A percentile compares a stretch with the other conserved stretches of the same genome.
Conservation (phyloP, 306 rosid species). For the Malus fusca region DNA sequence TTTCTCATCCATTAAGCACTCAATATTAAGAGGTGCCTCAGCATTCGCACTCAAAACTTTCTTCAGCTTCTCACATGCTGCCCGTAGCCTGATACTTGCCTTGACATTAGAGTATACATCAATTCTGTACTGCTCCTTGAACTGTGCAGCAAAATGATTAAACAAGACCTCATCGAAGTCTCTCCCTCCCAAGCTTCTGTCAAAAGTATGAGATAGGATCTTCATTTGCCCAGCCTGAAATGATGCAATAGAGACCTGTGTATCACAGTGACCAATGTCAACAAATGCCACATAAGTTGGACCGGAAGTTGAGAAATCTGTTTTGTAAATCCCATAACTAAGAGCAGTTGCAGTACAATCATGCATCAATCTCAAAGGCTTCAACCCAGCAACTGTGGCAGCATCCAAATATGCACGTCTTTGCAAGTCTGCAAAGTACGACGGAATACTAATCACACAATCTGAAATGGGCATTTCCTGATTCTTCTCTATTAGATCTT, state of each 20-base stretch:
- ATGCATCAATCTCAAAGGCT: slow-evolving; percentile 82
- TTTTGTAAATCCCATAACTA: slow-evolving; percentile 72
- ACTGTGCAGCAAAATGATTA: slow-evolving; percentile 53
- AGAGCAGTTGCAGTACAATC: slow-evolving; percentile 98
- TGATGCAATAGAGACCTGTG: slow-evolving; percentile 64
- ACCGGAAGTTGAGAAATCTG: slow-evolving; percentile 37
- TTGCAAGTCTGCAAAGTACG: slow-evolving; percentile 80
- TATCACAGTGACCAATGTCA: slow-evolving; percentile 86
- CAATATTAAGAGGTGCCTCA: slow-evolving; percentile 91
- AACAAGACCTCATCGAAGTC: slow-evolving; percentile 79
- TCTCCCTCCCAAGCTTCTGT: slow-evolving; percentile 66
- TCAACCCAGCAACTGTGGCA: slow-evolving; percentile 74
- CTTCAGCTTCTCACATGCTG: slow-evolving; percentile 92
- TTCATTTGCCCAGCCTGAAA: slow-evolving; percentile 66
- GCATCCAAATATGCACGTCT: slow-evolving; percentile 79
- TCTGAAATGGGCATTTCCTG: slow-evolving; percentile 60
- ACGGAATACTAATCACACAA: slow-evolving; percentile 87
- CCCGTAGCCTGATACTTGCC: slow-evolving; percentile 67
- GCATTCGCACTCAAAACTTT: slow-evolving; percentile 91
- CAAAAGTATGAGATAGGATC: slow-evolving; percentile 65
- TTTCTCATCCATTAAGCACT: slow-evolving; percentile 97
- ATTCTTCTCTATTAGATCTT: slow-evolving; percentile 50
- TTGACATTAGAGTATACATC: slow-evolving; percentile 64
- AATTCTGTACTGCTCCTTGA: slow-evolving; percentile 54
- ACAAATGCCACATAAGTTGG: slow-evolving; percentile 55